phyloP scores from a whole-genome alignment of 805 yeast species.

The Candida ulmi region DNA sequence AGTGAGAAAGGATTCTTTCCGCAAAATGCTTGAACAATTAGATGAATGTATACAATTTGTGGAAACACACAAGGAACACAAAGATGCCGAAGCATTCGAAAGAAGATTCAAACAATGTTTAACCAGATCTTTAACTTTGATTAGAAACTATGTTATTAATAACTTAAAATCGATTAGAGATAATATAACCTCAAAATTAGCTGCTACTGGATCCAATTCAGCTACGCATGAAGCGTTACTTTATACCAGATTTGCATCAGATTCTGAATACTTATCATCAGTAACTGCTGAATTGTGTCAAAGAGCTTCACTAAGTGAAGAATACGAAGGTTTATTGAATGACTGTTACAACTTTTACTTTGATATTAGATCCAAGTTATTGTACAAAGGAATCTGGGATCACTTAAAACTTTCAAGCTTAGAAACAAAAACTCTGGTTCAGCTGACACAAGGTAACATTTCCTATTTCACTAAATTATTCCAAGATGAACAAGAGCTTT shows the following conservation, averaged over 20 bases:
- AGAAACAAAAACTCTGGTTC: conserved; percentile 38
- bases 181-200: conserved; percentile 24
- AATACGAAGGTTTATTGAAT: conserved; percentile 59
- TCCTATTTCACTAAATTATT: conserved; percentile 55
- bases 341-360: conserved; percentile 67
- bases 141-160: conserved; percentile 56
- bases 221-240: conserved; percentile 57
- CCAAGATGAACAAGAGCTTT: conserved; percentile 56
- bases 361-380: conserved; percentile 44
- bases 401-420: conserved; percentile 28
- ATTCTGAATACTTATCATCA: conserved; percentile 32
- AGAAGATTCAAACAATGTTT: conserved; percentile 78
- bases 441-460: conserved; percentile 56
- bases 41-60: conserved; percentile 66
- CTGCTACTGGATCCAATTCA: conserved; percentile 23
- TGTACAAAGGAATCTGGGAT: conserved; percentile 36
- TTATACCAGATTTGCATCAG: conserved; percentile 55
- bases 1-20: conserved; percentile 55
- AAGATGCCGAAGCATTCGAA: conserved; percentile 63
- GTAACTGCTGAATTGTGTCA: conserved; percentile 31
- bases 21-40: conserved; percentile 45
- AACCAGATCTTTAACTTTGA: conserved; percentile 71
- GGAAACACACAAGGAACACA: conserved; percentile 49
- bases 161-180: conserved; percentile 30
- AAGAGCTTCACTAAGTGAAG: conserved; percentile 36